phyloP scores from a whole-genome alignment of 2,329 filamentous ascomycete species.

The Aureobasidium sp. region DNA sequence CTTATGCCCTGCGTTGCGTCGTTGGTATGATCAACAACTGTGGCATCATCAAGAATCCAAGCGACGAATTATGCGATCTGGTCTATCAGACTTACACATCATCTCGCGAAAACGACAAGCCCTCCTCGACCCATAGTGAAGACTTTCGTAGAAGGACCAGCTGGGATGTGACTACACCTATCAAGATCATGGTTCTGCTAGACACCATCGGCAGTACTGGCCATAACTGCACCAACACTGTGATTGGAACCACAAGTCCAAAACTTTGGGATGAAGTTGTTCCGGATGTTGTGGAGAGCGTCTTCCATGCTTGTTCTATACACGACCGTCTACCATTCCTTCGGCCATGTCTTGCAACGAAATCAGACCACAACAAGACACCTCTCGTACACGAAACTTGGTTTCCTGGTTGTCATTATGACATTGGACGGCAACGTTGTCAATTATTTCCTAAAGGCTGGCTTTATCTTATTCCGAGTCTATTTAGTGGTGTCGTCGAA shows the following conservation, averaged over 20 bases:
- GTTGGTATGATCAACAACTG: constrained; percentile 31
- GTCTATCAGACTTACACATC: constrained; percentile 26
- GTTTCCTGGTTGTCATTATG: constrained; percentile 31
- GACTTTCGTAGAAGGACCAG: constrained; percentile 17
- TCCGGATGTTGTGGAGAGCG: constrained; percentile 22
- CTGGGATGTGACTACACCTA: constrained; percentile 23
- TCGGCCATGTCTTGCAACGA: constrained; percentile 22
- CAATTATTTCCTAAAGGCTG: constrained; percentile 24
- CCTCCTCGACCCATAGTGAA: constrained; percentile 18
- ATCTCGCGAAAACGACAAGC: constrained; percentile 21
- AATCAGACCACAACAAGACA: constrained; percentile 3
- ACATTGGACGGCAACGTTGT: constrained; percentile 27
- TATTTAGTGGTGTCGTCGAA: constrained; percentile 21
- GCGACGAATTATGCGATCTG: constrained; percentile 20
- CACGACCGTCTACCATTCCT: constrained; percentile 28
- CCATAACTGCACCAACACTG: background rate
- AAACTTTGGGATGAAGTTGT: constrained; percentile 27
- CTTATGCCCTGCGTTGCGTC: constrained; percentile 32
- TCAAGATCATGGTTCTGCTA: constrained; percentile 25
- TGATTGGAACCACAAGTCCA: constrained; percentile 24
- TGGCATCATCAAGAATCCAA: constrained; percentile 15
- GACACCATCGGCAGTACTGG: constrained; percentile 27
- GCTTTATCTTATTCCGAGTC: constrained; percentile 21
- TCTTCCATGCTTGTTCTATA: constrained; percentile 25
- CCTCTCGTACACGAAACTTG: constrained; percentile 22